phyloP scores from a whole-genome alignment of 352 stramenopile genomes.

The Phytophthora citrophthora region DNA sequence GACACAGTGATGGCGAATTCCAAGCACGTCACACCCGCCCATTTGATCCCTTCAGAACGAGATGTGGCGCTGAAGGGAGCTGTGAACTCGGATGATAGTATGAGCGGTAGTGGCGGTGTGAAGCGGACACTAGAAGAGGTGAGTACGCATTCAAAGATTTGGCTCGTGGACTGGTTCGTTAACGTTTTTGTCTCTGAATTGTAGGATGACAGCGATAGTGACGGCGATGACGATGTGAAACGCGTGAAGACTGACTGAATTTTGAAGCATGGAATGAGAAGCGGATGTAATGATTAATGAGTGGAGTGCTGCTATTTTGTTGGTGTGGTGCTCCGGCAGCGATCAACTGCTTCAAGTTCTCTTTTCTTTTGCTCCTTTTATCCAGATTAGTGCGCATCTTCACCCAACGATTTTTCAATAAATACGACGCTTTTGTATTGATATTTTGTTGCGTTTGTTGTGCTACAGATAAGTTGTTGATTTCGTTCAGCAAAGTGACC shows the following conservation, averaged over 20 bases:
- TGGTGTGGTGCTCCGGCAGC: constrained; percentile 30
- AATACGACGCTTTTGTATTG: constrained; percentile 38
- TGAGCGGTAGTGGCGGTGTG: constrained; percentile 28
- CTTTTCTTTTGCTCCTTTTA: constrained; percentile 26
- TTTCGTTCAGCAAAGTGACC: constrained; percentile 16
- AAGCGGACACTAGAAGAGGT: constrained; percentile 67
- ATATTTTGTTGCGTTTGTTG: constrained; percentile 17
- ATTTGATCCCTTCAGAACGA: constrained; percentile 66
- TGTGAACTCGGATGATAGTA: constrained; percentile 25
- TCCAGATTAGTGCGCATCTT: constrained; percentile 10
- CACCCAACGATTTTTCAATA: constrained; percentile 17
- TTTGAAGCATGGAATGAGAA: constrained; percentile 30
- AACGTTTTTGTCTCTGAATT: constrained; percentile 19
- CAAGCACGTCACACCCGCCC: constrained; percentile 74
- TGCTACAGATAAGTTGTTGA: constrained; percentile 2
- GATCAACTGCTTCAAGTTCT: constrained; percentile 34
- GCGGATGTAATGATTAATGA: constrained; percentile 42
- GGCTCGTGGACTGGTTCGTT: background rate
- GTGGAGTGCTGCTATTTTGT: constrained; percentile 37
- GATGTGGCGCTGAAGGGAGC: constrained; percentile 32
- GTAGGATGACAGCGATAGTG: constrained; percentile 70
- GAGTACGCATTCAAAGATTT: constrained; percentile 24
- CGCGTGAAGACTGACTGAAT: constrained; percentile 63
- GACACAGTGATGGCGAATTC: constrained; percentile 86
- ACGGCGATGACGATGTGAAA: constrained; percentile 73